These are phyloP conservation scores for Umbilicaria muhlenbergii DNA, from an alignment of 495 filamentous ascomycete genomes.

Conservation along the genomic window DNA sequence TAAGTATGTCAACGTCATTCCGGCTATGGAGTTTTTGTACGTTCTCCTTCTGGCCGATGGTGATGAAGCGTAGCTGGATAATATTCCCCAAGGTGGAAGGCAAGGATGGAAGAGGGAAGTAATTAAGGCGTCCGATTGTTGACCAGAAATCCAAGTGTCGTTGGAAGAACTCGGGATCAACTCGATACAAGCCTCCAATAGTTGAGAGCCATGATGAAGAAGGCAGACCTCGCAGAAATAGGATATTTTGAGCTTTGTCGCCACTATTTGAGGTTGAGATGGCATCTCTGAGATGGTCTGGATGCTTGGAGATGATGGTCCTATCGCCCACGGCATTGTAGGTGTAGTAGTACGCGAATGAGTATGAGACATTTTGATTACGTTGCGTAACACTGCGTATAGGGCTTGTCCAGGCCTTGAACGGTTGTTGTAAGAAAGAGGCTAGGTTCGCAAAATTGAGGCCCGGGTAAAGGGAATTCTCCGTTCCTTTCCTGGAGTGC, in stretches of 20 bases:
- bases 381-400: not conserved
- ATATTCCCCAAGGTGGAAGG: conserved; percentile 11
- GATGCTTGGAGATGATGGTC: not conserved
- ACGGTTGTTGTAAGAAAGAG: not conserved
- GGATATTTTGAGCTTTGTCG: not conserved
- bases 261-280: no score
- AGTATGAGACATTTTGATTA: not conserved
- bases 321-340: not conserved
- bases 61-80: conserved; percentile 7
- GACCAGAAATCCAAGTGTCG: conserved; percentile 14
- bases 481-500: conserved; percentile 1
- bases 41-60: no score
- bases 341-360: not conserved
- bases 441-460: conserved; percentile 1
- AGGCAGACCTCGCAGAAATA: conserved; percentile 12
- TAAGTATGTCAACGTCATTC: not conserved
- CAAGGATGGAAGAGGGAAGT: conserved; percentile 11
- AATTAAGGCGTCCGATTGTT: not conserved
- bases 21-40: not conserved
- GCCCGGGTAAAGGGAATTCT: conserved; percentile 2
- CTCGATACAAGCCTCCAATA: conserved; percentile 10
- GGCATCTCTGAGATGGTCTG: not conserved
- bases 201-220: conserved; percentile 13
- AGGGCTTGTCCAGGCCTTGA: not conserved
- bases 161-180: conserved; percentile 16